Evolutionary conservation across 2,329 filamentous ascomycete species (phyloP).

Genomic region (Chaetomiaceae sp.): DNA sequence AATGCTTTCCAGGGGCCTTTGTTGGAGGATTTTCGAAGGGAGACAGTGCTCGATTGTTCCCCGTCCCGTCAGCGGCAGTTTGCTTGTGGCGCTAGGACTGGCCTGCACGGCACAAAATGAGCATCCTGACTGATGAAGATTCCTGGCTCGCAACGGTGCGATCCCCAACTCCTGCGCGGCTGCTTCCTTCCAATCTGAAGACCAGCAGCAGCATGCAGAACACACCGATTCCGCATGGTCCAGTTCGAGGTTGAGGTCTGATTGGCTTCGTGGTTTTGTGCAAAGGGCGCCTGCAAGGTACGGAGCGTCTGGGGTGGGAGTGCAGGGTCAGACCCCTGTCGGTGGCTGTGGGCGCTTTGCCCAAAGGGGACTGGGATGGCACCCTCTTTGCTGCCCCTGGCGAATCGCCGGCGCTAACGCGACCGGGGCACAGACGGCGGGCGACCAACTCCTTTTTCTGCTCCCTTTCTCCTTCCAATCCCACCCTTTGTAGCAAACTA

Average conservation of each 20-base stretch:
- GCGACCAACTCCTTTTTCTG: conserved; percentile 6
- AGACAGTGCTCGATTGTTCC: too few relatives aligned
- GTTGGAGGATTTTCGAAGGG: too few relatives aligned
- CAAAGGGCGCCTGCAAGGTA: conserved; percentile 7
- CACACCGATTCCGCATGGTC: background rate
- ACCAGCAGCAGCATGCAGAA: conserved; percentile 1
- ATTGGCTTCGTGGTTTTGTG: background rate
- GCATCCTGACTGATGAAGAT: background rate
- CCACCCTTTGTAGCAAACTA: too few relatives aligned
- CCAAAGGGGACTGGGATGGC: conserved; percentile 4
- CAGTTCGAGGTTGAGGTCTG: background rate
- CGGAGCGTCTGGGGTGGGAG: background rate
- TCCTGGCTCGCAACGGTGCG: background rate
- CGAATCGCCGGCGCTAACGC: conserved; percentile 9
- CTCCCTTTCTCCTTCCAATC: conserved; percentile 3
- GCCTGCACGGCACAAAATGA: too few relatives aligned
- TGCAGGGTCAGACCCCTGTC: background rate
- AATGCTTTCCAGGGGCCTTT: too few relatives aligned
- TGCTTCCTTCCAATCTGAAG: conserved; percentile 3
- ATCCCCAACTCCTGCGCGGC: background rate
- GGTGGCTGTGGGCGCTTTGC: conserved; percentile 1
- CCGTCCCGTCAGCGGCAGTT: background rate
- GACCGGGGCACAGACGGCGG: background rate
- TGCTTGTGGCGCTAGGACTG: background rate
- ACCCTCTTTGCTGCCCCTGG: background rate